These are phyloP conservation scores for Botryotinia calthae DNA, from an alignment of 2,329 filamentous ascomycete species.

Conservation along the genomic window DNA sequence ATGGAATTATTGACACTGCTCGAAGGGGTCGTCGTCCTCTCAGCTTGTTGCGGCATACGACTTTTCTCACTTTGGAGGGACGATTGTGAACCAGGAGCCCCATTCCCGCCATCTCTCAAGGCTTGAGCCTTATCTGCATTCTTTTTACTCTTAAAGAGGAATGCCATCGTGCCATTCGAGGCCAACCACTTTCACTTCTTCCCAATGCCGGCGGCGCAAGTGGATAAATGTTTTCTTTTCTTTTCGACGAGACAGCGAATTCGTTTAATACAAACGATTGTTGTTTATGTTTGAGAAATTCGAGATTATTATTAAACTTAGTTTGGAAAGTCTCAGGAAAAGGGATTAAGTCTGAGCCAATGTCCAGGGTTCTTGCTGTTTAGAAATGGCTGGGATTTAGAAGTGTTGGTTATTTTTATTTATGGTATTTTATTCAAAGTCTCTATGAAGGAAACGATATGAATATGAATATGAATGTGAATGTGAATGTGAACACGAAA, in stretches of 20 bases:
- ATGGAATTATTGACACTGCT: slow-evolving; percentile 49
- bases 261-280: not conserved
- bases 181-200: slow-evolving; percentile 29
- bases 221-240: not conserved
- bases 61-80: slow-evolving; percentile 50
- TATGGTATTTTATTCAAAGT: not conserved
- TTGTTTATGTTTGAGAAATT: slow-evolving; percentile 10
- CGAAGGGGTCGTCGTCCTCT: slow-evolving; percentile 64
- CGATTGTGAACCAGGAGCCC: slow-evolving; percentile 41
- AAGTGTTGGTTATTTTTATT: slow-evolving; percentile 4
- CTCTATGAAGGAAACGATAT: not conserved
- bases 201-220: slow-evolving; percentile 16
- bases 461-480: not conserved
- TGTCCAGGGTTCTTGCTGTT: slow-evolving; percentile 20
- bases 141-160: slow-evolving; percentile 81
- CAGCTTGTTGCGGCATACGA: slow-evolving; percentile 42
- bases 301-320: slow-evolving; percentile 10
- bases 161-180: slow-evolving; percentile 60
- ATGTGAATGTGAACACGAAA: not conserved
- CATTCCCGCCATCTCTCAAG: slow-evolving; percentile 31
- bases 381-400: slow-evolving; percentile 18
- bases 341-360: slow-evolving; percentile 16
- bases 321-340: slow-evolving; percentile 6
- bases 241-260: not conserved
- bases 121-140: slow-evolving; percentile 60